These are phyloP conservation scores for Penicillium roqueforti DNA, from an alignment of 495 filamentous ascomycete species.

Conservation along the genomic window DNA sequence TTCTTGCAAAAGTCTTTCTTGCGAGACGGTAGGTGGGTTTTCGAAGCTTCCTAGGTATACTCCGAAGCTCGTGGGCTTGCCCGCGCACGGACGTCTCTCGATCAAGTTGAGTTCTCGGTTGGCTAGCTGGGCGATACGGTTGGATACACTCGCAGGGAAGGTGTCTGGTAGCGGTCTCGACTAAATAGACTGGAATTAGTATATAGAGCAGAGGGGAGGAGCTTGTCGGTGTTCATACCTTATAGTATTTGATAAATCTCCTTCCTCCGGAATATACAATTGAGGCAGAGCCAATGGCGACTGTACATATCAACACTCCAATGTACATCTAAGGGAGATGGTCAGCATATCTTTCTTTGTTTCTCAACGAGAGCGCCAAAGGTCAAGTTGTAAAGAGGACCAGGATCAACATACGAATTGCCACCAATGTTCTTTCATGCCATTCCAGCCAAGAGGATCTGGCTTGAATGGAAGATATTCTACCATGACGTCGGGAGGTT, in stretches of 20 bases:
- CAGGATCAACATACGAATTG: slow-evolving; percentile 36
- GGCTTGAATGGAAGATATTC: slow-evolving; percentile 19
- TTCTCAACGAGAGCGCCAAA: not conserved
- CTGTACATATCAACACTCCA: slow-evolving; percentile 33
- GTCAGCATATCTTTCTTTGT: slow-evolving; percentile 12
- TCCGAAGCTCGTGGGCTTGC: slow-evolving; percentile 45
- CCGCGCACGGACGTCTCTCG: slow-evolving; percentile 7
- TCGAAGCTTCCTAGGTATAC: slow-evolving; percentile 46
- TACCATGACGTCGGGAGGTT: slow-evolving; percentile 22
- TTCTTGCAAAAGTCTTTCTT: slow-evolving; percentile 34
- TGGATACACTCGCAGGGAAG: slow-evolving; percentile 27
- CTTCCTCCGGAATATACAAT: slow-evolving; percentile 27
- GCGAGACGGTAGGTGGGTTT: slow-evolving; percentile 27
- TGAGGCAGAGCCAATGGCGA: slow-evolving; percentile 29
- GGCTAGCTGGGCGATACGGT: slow-evolving; percentile 27
- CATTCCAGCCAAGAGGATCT: slow-evolving; percentile 33
- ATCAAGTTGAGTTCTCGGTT: slow-evolving; percentile 23
- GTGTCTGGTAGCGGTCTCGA: slow-evolving; percentile 24
- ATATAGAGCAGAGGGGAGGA: not conserved
- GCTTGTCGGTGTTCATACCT: slow-evolving; percentile 24
- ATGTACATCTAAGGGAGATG: slow-evolving; percentile 31
- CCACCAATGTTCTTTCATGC: slow-evolving; percentile 41
- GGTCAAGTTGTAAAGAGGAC: slow-evolving; percentile 6
- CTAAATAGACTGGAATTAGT: slow-evolving; percentile 14
- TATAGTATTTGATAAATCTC: slow-evolving; percentile 25